These are phyloP conservation scores for Anethum foeniculum DNA, from an alignment of 140 eudicot genomes.

Conservation along the genomic window DNA sequence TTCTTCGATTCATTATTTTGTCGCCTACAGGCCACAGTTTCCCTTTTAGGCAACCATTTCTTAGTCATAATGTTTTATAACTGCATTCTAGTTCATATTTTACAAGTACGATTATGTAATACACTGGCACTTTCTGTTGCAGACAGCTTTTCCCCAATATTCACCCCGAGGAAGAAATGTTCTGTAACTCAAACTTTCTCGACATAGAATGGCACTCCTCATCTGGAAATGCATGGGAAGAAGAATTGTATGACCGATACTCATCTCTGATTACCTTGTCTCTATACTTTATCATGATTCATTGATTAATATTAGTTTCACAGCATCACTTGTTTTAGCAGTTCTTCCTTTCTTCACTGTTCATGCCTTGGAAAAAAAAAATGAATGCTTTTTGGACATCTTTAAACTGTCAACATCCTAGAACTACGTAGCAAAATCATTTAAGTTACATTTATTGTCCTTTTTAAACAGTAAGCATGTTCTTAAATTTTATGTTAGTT, in stretches of 20 bases:
- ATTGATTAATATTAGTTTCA: too few relatives aligned
- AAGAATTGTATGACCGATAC: constrained; percentile 75
- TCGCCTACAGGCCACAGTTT: background rate
- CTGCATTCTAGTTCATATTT: background rate
- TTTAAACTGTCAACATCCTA: too few relatives aligned
- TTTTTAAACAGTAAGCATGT: too few relatives aligned
- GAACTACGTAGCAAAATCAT: too few relatives aligned
- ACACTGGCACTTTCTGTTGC: constrained; percentile 3
- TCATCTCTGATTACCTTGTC: background rate
- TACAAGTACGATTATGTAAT: background rate
- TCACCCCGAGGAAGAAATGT: constrained; percentile 43
- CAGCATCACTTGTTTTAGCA: too few relatives aligned
- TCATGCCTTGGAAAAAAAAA: too few relatives aligned
- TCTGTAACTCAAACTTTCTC: constrained; percentile 68
- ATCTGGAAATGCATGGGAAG: constrained; percentile 82
- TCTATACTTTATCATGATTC: background rate
- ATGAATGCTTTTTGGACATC: too few relatives aligned
- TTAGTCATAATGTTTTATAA: background rate
- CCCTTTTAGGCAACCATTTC: background rate
- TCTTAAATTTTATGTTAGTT: too few relatives aligned
- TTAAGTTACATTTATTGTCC: too few relatives aligned
- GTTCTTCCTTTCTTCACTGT: too few relatives aligned
- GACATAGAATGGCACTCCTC: constrained; percentile 84
- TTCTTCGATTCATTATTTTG: background rate
- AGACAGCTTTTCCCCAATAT: constrained; percentile 37